phyloP scores from a whole-genome alignment of 176 grass and related monocot species.

The Tillandsia leiboldiana region DNA sequence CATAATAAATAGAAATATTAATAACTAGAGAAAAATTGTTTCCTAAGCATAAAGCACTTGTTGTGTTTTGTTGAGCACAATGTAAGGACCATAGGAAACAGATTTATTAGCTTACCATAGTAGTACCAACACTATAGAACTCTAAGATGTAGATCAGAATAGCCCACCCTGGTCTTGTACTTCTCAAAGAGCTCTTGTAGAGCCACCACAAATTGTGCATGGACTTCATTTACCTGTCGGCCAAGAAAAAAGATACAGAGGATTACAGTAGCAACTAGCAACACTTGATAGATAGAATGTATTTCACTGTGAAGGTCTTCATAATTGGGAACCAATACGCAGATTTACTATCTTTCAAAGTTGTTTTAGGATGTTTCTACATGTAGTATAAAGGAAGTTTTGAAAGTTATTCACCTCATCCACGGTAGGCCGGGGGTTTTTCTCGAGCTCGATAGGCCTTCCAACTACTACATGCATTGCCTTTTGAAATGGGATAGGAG shows the following conservation, averaged over 20 bases:
- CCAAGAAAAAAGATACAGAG: conserved; percentile 12
- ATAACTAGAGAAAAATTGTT: too few relatives aligned
- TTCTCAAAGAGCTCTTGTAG: conserved; percentile 65
- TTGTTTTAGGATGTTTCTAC: too few relatives aligned
- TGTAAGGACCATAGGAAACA: not conserved
- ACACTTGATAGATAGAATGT: not conserved
- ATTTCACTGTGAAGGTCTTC: not conserved
- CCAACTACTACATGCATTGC: conserved; percentile 83
- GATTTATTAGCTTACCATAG: not conserved
- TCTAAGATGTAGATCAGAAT: conserved; percentile 48
- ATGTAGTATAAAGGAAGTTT: not conserved
- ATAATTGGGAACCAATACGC: not conserved
- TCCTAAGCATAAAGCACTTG: not conserved
- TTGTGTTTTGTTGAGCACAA: not conserved
- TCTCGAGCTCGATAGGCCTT: conserved; percentile 53
- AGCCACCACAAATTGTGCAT: conserved; percentile 44
- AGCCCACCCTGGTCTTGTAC: conserved; percentile 61
- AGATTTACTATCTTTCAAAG: too few relatives aligned
- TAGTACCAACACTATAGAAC: conserved; percentile 32
- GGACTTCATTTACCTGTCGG: conserved; percentile 63
- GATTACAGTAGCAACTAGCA: not conserved
- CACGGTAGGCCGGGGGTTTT: conserved; percentile 49
- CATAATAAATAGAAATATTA: not conserved
- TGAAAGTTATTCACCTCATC: conserved; percentile 60
- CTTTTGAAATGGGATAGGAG: conserved; percentile 67